phyloP scores from a whole-genome alignment of 2,329 filamentous ascomycete genomes.

The Aureobasidium pullulans region DNA sequence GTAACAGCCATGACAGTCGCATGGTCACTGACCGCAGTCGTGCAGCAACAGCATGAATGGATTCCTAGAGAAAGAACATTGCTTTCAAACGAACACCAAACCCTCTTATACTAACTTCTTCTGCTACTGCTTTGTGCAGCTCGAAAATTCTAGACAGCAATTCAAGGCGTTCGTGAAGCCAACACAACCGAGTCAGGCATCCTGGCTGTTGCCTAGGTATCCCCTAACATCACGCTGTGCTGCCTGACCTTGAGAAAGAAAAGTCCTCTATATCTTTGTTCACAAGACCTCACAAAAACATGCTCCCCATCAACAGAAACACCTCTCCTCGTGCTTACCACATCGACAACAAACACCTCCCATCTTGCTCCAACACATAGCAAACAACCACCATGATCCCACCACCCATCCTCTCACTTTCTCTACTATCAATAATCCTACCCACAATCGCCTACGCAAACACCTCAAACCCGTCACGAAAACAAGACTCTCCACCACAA shows the following conservation, averaged over 20 bases:
- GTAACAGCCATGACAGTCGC: too few relatives aligned
- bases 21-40: too few relatives aligned
- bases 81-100: too few relatives aligned
- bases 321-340: background rate
- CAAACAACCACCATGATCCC: background rate
- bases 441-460: background rate
- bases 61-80: too few relatives aligned
- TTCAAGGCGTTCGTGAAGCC: too few relatives aligned
- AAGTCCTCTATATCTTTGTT: background rate
- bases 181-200: background rate
- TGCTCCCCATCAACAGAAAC: too few relatives aligned
- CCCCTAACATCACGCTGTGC: background rate
- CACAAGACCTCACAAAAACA: background rate
- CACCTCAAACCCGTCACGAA: background rate
- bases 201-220: background rate
- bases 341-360: background rate
- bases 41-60: too few relatives aligned
- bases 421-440: background rate
- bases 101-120: too few relatives aligned
- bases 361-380: background rate
- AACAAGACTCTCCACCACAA: background rate
- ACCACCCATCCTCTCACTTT: background rate
- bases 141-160: too few relatives aligned
- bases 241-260: background rate
- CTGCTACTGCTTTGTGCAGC: too few relatives aligned